phyloP scores from a whole-genome alignment of 1,139 yeast genomes.

The Yamadazyma buinensis region DNA sequence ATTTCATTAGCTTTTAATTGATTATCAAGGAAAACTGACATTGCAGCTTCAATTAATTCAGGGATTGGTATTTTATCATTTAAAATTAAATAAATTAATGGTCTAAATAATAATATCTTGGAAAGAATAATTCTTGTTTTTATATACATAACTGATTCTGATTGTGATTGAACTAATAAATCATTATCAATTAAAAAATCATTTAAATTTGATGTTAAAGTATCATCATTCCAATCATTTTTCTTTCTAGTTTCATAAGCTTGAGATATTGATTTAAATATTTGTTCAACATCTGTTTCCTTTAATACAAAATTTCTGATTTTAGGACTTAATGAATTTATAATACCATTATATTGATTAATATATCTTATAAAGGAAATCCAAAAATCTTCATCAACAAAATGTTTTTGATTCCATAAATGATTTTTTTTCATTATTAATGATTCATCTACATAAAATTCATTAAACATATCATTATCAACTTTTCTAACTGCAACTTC shows the following conservation, averaged over 20 bases:
- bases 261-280: conserved; percentile 27
- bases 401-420: conserved; percentile 28
- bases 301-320: conserved; percentile 33
- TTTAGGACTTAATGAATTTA: conserved; percentile 33
- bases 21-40: conserved; percentile 15
- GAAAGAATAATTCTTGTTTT: conserved; percentile 36
- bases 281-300: conserved; percentile 32
- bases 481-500: conserved; percentile 48
- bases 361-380: conserved; percentile 29
- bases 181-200: conserved; percentile 37
- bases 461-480: conserved; percentile 43
- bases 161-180: conserved; percentile 31
- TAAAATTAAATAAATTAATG: conserved; percentile 31
- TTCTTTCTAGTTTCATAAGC: conserved; percentile 17
- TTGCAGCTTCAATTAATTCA: conserved; percentile 24
- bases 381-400: conserved; percentile 26
- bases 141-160: conserved; percentile 38
- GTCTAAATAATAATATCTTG: conserved; percentile 32
- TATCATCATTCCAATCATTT: conserved; percentile 15
- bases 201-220: conserved; percentile 19
- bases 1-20: conserved; percentile 2
- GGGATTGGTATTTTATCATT: conserved; percentile 27
- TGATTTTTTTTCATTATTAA: conserved; percentile 4
- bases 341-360: conserved; percentile 40
- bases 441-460: conserved; percentile 24